Base-by-base conservation (phyloP, 2,329 filamentous ascomycete genomes). In the Orbilia oligospora region DNA sequence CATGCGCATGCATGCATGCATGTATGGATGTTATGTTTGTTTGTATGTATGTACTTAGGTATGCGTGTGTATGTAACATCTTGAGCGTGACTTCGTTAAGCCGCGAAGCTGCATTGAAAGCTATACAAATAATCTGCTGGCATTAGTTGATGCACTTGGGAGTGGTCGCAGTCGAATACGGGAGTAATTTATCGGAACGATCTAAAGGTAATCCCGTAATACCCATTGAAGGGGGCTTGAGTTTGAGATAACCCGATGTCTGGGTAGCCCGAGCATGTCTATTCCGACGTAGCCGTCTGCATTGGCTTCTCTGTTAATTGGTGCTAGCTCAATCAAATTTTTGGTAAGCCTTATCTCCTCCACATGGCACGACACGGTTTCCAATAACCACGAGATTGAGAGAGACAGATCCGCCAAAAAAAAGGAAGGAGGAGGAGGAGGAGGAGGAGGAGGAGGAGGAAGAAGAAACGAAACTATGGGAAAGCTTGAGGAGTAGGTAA, bases 101-200 rank as follows among this genome's bases (percentile, higher is more conserved):
- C 65, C 65, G 44, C 71, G 33, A 63, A 64, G 56, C 66, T 70
- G 65, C 64, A 65, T 49, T 51, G 36, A n/a, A 56, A 44, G 22
- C 51, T 44, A 71, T 77, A 61, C 61, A 71, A 66, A 77, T 56
- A 67, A 77, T 71, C 27, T 48, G 41, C 67, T 68, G 58, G 61
- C 67, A 63, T 56, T 63, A 67, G 58, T 30, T 38, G 55, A 73
- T 41, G 41, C 67, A 67, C 48, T 53, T 63, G 44, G 67, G 73
- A 58, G 48, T 56, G 9, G 9, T n/a, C n/a, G n/a, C n/a, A 38
- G 30, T 22, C 14, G 36, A 65, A 44, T 70, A 49, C 56, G 24
- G 48, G 58, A 66, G 56, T 24, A 63, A 56, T 73, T 58, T 56
- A 41, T 73, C 70, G 70, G 70, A 73, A 73, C 51, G 41, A 67